Evolutionary conservation across 257 asterid species (phyloP), one percentile per base, ranked within the genome.

Genomic region (Petrea volubilis): DNA sequence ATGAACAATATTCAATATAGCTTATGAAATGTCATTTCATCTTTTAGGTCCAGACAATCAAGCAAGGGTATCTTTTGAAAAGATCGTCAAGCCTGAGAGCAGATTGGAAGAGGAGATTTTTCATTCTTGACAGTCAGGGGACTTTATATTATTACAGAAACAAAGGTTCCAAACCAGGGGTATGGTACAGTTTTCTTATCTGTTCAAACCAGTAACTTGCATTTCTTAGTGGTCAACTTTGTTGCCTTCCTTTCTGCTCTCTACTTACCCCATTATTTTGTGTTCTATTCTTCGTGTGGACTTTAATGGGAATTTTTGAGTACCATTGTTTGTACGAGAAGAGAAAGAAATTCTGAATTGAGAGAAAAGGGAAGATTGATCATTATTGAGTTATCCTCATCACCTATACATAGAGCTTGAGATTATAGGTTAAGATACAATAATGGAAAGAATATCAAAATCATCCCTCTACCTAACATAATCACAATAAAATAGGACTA

Each of bases 31-130:
- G 21, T 70, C 53, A 55, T 73, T 78, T 49, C 20, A 75, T 63
- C 70, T 55, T 74, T 51, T 82, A 89, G 98, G 93, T 90, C 74
- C 90, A 86, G 79, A 83, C 97, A 51, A 86, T 94, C 81, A 94
- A 90, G 83, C 98, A 94, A 76, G 99, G 99, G 52, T 94, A 94
- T 83, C 97, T 94, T 73, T 85, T 87, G 63, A 94, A 94, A 81
- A 88, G 89, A 79, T 94, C 98, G 40, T 87, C 97, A 46, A 89
- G 95, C 82, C 86, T 89, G 86, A 86, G 97, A 81, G 96, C 97
- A 67, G 96, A 91, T 77, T 94, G 99, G 99, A 94, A 90, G 81
- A 92, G 99, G 78, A 84, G 98, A 82, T 94, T 91, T 83, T 94
- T 94, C 79, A 84, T 94, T 62, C 95, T 94, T 24, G 98, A 91